Conservation (phyloP, 2,329 filamentous ascomycete genomes). For the Penicillium vulpinum region DNA sequence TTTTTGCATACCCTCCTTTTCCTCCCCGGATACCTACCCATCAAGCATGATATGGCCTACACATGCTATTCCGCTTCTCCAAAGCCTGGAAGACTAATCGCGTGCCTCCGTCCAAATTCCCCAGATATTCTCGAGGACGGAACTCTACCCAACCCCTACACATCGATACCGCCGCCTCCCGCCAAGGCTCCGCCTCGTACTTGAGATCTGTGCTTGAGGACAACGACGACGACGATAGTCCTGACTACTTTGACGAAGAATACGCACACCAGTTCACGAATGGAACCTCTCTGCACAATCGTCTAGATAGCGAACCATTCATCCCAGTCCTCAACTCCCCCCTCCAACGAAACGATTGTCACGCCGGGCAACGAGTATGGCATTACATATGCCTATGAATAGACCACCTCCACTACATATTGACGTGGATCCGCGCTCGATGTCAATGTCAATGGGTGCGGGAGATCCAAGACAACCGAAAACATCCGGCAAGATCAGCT, state of each 20-base stretch:
- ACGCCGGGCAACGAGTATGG: constrained; percentile 45
- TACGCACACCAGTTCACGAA: constrained; percentile 36
- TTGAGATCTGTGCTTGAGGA: constrained; percentile 25
- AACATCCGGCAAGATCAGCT: constrained; percentile 60
- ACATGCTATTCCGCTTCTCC: constrained; percentile 22
- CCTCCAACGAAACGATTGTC: constrained; percentile 47
- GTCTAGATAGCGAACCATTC: constrained; percentile 47
- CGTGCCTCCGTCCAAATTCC: constrained; percentile 23
- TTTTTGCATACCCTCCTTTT: constrained; percentile 5
- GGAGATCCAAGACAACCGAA: constrained; percentile 46
- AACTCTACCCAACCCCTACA: constrained; percentile 34
- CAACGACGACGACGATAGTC: constrained; percentile 31
- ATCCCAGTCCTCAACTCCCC: constrained; percentile 70
- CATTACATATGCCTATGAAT: constrained; percentile 43
- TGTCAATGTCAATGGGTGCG: constrained; percentile 39
- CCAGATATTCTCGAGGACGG: constrained; percentile 44
- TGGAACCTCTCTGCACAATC: constrained; percentile 41
- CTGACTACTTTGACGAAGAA: constrained; percentile 28
- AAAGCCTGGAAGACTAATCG: constrained; percentile 27
- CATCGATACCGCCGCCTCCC: constrained; percentile 34
- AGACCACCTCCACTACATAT: constrained; percentile 47
- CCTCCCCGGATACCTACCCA: constrained; percentile 2
- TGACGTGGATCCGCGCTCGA: constrained; percentile 40
- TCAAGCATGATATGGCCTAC: constrained; percentile 19
- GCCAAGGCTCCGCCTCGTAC: constrained; percentile 19